A percentile compares a stretch with the other conserved stretches of the same genome.
Evolutionary conservation across 2,329 filamentous ascomycete species (phyloP).

Genomic region (Aspergillus sp.): DNA sequence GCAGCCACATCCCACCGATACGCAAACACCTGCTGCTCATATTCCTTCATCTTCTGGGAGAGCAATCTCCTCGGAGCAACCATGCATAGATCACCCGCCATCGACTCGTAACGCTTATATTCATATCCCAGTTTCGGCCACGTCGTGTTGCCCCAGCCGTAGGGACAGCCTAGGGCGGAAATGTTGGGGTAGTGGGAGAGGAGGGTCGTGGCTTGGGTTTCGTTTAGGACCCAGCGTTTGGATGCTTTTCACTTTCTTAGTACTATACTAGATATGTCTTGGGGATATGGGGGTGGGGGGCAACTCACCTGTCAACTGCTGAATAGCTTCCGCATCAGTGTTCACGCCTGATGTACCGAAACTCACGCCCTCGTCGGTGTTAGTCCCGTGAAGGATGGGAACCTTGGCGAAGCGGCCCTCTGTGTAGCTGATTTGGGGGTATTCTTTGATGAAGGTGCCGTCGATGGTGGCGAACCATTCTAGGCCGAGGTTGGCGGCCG

Average conservation of each 20-base stretch:
- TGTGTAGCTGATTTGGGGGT: constrained; percentile 56
- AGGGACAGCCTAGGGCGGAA: constrained; percentile 52
- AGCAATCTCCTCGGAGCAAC: constrained; percentile 32
- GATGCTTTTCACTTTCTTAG: constrained; percentile 20
- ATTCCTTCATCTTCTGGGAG: constrained; percentile 27
- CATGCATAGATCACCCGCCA: constrained; percentile 35
- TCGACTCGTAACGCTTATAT: constrained; percentile 36
- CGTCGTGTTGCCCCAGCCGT: constrained; percentile 36
- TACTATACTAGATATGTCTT: not conserved
- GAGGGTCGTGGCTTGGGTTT: constrained; percentile 38
- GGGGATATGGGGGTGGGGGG: constrained; percentile 20
- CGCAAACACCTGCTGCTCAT: constrained; percentile 24
- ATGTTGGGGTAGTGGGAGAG: constrained; percentile 56
- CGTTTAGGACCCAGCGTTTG: constrained; percentile 32
- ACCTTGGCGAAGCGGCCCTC: constrained; percentile 63
- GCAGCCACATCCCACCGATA: constrained; percentile 36
- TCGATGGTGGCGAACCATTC: constrained; percentile 53
- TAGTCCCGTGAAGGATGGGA: constrained; percentile 64
- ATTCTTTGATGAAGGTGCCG: constrained; percentile 57
- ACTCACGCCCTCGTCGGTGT: constrained; percentile 65
- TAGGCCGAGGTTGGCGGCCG: constrained; percentile 27
- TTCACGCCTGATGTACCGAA: constrained; percentile 58
- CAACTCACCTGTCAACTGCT: constrained; percentile 30
- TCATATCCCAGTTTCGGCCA: constrained; percentile 30
- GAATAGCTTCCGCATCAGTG: constrained; percentile 55